These are phyloP conservation scores for Pseudocercospora ulei DNA, from an alignment of 2,329 filamentous ascomycete genomes.

Conservation along the genomic window DNA sequence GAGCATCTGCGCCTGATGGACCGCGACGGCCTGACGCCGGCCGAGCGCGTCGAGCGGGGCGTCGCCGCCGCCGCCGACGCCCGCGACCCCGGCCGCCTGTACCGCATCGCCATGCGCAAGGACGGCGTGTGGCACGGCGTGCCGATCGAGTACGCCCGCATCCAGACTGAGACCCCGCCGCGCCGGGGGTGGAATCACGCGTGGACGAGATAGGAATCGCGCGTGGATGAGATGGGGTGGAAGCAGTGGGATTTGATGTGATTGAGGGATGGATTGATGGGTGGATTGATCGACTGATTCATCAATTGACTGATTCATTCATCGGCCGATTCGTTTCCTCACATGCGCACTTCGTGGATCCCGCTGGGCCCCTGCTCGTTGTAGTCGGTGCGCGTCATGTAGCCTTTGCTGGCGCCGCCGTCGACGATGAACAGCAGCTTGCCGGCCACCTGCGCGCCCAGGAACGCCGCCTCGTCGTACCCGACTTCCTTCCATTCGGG, in stretches of 20 bases:
- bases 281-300: too few species aligned
- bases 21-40: constrained; percentile 35
- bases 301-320: too few species aligned
- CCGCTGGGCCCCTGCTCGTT: constrained; percentile 57
- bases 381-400: constrained; percentile 58
- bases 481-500: constrained; percentile 73
- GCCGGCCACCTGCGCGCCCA: constrained; percentile 78
- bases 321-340: too few species aligned
- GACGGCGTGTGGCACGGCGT: constrained; percentile 70
- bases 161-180: constrained; percentile 72
- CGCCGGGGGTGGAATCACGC: constrained; percentile 81
- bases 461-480: constrained; percentile 72
- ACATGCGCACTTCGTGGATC: constrained; percentile 47
- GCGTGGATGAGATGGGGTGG: too few species aligned
- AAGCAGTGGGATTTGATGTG: too few species aligned
- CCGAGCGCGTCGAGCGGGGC: constrained; percentile 27
- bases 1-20: constrained; percentile 61
- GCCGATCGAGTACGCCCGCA: constrained; percentile 82
- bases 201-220: constrained; percentile 58
- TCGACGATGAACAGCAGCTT: constrained; percentile 63
- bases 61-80: constrained; percentile 26
- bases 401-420: constrained; percentile 57
- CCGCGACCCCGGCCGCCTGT: constrained; percentile 60
- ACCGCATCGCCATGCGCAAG: constrained; percentile 83
- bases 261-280: too few species aligned